phyloP scores from a whole-genome alignment of 805 yeast genomes.

The Pichia gijzeniarum region DNA sequence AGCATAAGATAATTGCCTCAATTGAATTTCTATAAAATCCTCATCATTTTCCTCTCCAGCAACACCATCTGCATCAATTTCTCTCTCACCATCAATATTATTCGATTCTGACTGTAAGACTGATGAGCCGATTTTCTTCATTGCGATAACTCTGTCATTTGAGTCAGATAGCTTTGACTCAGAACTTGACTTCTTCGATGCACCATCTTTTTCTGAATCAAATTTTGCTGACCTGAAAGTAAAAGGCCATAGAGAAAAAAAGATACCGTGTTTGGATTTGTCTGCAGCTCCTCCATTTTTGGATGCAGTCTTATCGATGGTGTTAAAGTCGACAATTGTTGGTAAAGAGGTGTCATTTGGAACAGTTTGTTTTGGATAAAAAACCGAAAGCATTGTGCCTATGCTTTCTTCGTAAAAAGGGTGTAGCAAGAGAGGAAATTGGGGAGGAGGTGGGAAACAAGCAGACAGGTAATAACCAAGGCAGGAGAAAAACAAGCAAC shows the following conservation, averaged over 20 bases:
- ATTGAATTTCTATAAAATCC: conserved; percentile 40
- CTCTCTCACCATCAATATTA: not conserved
- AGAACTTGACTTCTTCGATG: not conserved
- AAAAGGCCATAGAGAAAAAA: not conserved
- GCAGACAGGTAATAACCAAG: too few species aligned
- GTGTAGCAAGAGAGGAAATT: not conserved
- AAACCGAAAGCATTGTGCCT: conserved; percentile 5
- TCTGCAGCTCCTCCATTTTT: not conserved
- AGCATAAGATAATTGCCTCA: conserved; percentile 46
- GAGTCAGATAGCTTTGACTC: not conserved
- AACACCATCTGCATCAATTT: too few species aligned
- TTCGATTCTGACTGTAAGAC: conserved; percentile 6
- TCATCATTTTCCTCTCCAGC: conserved; percentile 21
- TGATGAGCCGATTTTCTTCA: conserved; percentile 21
- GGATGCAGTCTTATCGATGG: conserved; percentile 12
- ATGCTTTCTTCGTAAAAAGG: not conserved
- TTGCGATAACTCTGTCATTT: conserved; percentile 24
- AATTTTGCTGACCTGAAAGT: not conserved
- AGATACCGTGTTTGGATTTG: not conserved
- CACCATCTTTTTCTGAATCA: not conserved
- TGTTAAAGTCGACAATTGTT: conserved; percentile 20
- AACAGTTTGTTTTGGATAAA: not conserved
- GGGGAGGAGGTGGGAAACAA: too few species aligned
- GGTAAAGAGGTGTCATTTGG: conserved; percentile 5
- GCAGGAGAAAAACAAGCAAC: not conserved